Evolutionary conservation across 208 protist species (phyloP), one percentile per base, ranked within the genome.

Genomic region (Wallacemonas collosoma): DNA sequence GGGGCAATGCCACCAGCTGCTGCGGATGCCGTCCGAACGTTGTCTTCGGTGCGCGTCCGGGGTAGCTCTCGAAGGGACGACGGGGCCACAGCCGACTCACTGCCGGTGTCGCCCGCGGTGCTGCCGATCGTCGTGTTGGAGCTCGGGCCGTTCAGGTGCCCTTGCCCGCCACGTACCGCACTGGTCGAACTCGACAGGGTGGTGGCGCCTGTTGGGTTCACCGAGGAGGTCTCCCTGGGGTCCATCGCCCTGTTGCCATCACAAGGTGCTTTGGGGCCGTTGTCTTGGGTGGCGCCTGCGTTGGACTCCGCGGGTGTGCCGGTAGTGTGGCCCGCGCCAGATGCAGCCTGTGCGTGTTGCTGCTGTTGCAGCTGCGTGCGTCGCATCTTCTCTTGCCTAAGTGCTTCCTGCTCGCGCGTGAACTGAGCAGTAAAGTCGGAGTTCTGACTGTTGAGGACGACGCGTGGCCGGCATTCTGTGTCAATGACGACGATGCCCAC

Each of bases 401-500:
- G 58, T 12, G 53, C 9, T 38, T 61, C 39, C 61, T 81, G 71
- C 58, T 89, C 70, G 65, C 67, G 64, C 48, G 48, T 55, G 55
- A 75, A 75, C 75, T 86, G 80, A 40, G 45, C 26, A 2, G 64
- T 70, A 64, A 85, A 85, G 69, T 80, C 69, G 2, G 65, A 45
- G 68, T 76, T 76, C 41, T 54, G 57, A 3, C 81, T 71, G 73
- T 77, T 68, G 63, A 91, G 72, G 44, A 91, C 71, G 35, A 90
- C 76, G 11, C 85, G 81, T 7, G 81, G 80, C n/a, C 75, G 75
- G 60, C 81, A 84, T 68, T 75, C 69, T 45, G 82, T 75, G 68
- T 90, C 85, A 51, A 85, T 75, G 40, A 90, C 86, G 2, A 91
- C 76, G 43, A 91, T 91, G 50, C 83, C 81, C 6, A 91, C 77